Percentiles rank a stretch among this genome's conserved stretches.
Conservation (phyloP, 1,284 basidiomycete species). For the Austroboletus niveus region DNA sequence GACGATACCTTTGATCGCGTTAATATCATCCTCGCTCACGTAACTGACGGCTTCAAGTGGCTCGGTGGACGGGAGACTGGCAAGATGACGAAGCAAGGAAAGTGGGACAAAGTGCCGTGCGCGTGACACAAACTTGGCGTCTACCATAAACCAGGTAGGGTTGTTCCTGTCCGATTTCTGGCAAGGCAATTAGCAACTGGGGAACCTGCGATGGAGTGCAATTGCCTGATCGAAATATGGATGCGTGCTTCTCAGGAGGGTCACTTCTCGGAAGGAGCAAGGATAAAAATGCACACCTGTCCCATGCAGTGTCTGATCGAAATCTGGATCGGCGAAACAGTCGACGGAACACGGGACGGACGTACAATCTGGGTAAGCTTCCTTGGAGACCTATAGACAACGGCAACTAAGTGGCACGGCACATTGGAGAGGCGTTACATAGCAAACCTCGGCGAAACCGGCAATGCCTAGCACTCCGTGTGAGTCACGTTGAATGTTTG, state of each 20-base stretch:
- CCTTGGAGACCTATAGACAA: conserved; percentile 61
- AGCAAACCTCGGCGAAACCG: conserved; percentile 73
- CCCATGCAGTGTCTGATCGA: conserved; percentile 83
- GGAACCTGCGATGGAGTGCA: neutral
- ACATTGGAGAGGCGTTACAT: conserved; percentile 1
- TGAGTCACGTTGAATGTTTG: conserved; percentile 5
- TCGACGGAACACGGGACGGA: conserved; percentile 1
- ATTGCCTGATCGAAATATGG: conserved; percentile 85
- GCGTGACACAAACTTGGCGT: conserved; percentile 70
- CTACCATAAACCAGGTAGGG: conserved; percentile 95
- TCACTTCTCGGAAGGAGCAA: conserved; percentile 6
- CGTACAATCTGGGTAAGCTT: conserved; percentile 89
- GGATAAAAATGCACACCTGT: conserved; percentile 52
- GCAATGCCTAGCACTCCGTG: conserved; percentile 63
- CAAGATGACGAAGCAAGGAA: conserved; percentile 69
- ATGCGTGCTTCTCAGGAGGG: conserved; percentile 51
- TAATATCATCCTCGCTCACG: conserved; percentile 57
- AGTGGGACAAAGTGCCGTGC: conserved; percentile 79
- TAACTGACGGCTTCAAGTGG: conserved; percentile 60
- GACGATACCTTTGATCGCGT: conserved; percentile 57
- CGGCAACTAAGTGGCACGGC: conserved; percentile 1
- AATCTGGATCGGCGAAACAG: conserved; percentile 12
- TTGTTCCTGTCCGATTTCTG: conserved; percentile 74
- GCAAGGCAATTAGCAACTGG: conserved; percentile 4
- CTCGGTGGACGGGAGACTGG: conserved; percentile 32